A percentile compares a stretch with the other conserved stretches of the same genome.
Conservation (phyloP, 1,284 basidiomycete genomes). For the Schizophyllum amplum region DNA sequence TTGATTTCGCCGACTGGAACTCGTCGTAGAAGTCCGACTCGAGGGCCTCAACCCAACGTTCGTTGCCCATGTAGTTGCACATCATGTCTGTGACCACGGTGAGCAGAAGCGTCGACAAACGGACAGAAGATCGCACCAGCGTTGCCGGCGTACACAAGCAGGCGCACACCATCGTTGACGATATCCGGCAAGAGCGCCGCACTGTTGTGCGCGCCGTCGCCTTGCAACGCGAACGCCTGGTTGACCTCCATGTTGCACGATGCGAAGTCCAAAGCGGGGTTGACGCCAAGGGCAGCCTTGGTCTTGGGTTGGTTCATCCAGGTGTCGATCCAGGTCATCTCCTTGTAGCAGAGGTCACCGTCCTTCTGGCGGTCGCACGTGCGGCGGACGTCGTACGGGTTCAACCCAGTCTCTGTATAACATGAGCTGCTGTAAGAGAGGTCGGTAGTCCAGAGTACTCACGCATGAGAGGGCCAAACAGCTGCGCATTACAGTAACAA, state of each 20-base stretch:
- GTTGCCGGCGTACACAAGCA: slow-evolving; percentile 73
- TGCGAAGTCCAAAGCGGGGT: slow-evolving; percentile 55
- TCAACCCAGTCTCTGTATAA: slow-evolving; percentile 49
- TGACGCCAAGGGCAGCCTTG: slow-evolving; percentile 73
- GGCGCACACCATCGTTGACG: slow-evolving; percentile 58
- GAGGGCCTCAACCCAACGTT: slow-evolving; percentile 59
- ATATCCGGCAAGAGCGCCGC: slow-evolving; percentile 59
- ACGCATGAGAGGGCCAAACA: slow-evolving; percentile 55
- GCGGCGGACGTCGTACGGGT: slow-evolving; percentile 81
- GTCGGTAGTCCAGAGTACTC: neutral
- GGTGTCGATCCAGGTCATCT: slow-evolving; percentile 75
- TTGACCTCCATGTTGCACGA: slow-evolving; percentile 60
- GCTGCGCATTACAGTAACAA: slow-evolving; percentile 55
- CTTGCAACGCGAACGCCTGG: slow-evolving; percentile 61
- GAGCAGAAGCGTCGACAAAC: neutral
- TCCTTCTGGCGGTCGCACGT: slow-evolving; percentile 71
- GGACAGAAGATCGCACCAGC: slow-evolving; percentile 27
- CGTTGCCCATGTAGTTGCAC: slow-evolving; percentile 75
- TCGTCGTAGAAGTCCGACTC: slow-evolving; percentile 56
- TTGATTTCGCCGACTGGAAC: slow-evolving; percentile 43
- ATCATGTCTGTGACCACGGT: slow-evolving; percentile 61
- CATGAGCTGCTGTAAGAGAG: neutral
- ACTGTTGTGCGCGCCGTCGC: slow-evolving; percentile 74
- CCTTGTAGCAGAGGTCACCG: slow-evolving; percentile 64
- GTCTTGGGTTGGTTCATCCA: slow-evolving; percentile 69